phyloP scores from a whole-genome alignment of 352 stramenopile genomes.

The Globisporangium solare region DNA sequence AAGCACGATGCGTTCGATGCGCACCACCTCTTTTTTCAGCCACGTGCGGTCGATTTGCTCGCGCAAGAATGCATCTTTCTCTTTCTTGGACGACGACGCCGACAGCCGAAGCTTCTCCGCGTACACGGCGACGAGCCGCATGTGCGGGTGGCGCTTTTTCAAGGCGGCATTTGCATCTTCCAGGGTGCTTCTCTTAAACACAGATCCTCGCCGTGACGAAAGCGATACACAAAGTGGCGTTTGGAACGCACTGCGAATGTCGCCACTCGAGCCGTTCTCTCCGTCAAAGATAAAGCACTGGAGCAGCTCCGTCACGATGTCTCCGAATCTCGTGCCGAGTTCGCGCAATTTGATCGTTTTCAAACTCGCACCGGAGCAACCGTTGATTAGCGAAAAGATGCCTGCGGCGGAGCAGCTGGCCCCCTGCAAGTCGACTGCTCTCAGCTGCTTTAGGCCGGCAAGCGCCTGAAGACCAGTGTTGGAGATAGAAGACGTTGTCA shows the following conservation, averaged over 20 bases:
- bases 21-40: slow-evolving; percentile 32
- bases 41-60: slow-evolving; percentile 18
- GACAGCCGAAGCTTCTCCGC: slow-evolving; percentile 17
- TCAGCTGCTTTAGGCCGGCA: slow-evolving; percentile 15
- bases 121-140: slow-evolving; percentile 37
- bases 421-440: slow-evolving; percentile 31
- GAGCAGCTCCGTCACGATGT: slow-evolving; percentile 30
- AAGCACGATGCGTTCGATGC: slow-evolving; percentile 27
- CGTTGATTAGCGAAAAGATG: slow-evolving; percentile 17
- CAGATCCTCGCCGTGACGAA: slow-evolving; percentile 30
- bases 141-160: slow-evolving; percentile 10
- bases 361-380: background rate
- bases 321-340: slow-evolving; percentile 35
- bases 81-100: slow-evolving; percentile 10
- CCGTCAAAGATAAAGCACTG: slow-evolving; percentile 10
- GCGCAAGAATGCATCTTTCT: slow-evolving; percentile 25
- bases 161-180: slow-evolving; percentile 21
- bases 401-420: slow-evolving; percentile 25
- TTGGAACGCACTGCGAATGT: too few relatives aligned
- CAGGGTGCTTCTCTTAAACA: slow-evolving; percentile 33
- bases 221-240: slow-evolving; percentile 7
- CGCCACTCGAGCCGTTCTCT: background rate
- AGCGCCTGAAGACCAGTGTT: slow-evolving; percentile 27
- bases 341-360: slow-evolving; percentile 25
- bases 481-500: slow-evolving; percentile 31